Evolutionary conservation across 2,329 filamentous ascomycete genomes (phyloP).

Genomic region (Eutypa lata): DNA sequence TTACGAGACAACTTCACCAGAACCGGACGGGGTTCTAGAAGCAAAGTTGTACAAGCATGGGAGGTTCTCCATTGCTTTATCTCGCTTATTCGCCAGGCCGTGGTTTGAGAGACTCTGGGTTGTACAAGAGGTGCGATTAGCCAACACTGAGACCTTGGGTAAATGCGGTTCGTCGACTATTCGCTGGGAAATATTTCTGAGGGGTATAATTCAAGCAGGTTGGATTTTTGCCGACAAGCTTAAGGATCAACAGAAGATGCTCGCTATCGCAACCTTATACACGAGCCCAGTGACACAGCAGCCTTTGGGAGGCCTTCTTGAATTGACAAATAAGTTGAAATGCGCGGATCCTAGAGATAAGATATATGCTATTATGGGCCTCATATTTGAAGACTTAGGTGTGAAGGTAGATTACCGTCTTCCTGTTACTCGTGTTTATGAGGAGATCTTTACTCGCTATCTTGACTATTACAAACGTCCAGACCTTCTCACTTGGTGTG

Average conservation of each 20-base stretch:
- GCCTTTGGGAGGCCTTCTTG: background rate
- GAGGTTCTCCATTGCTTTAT: background rate
- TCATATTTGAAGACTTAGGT: background rate
- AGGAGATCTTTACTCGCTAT: background rate
- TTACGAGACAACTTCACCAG: background rate
- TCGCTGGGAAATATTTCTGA: background rate
- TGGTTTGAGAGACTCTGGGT: background rate
- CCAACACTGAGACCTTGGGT: background rate
- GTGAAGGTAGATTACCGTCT: background rate
- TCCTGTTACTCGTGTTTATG: background rate
- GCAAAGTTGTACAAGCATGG: background rate
- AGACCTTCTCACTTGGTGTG: background rate
- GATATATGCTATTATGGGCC: background rate
- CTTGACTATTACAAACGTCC: background rate
- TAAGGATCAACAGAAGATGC: background rate
- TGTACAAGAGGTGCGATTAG: background rate
- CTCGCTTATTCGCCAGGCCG: background rate
- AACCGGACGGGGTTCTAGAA: background rate
- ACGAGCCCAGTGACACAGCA: background rate
- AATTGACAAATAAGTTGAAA: background rate
- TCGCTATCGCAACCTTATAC: background rate
- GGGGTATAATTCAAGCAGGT: background rate
- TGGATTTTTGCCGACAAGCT: background rate
- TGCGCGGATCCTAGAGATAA: background rate
- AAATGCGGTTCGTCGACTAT: background rate